Conservation (phyloP, 371 early-diverging fungal species). For the Haplosporangium sp. region DNA sequence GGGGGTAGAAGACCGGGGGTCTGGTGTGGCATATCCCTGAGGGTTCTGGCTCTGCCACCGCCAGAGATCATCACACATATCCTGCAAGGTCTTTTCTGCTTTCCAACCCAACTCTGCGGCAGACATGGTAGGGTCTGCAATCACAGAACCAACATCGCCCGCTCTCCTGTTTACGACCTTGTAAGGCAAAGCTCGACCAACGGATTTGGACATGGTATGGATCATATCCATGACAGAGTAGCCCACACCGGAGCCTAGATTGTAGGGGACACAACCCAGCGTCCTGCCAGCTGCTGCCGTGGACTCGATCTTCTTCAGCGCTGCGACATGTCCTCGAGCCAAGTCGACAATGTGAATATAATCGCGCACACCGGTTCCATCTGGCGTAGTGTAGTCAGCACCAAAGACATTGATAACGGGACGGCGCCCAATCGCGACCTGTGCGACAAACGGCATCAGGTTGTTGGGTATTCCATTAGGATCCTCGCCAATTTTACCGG, state of each 20-base stretch:
- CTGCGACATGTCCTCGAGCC: slow-evolving; percentile 87
- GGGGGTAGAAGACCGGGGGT: slow-evolving; percentile 12
- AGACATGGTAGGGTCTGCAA: slow-evolving; percentile 82
- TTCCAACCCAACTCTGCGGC: slow-evolving; percentile 79
- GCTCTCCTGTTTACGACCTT: slow-evolving; percentile 73
- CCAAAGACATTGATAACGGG: slow-evolving; percentile 86
- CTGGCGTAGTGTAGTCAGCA: slow-evolving; percentile 83
- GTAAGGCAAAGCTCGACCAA: slow-evolving; percentile 75
- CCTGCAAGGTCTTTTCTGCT: slow-evolving; percentile 73
- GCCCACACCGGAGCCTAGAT: slow-evolving; percentile 90
- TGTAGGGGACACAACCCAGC: slow-evolving; percentile 76
- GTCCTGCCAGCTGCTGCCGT: slow-evolving; percentile 7
- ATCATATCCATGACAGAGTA: slow-evolving; percentile 92
- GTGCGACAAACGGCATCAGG: slow-evolving; percentile 88
- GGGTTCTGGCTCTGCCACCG: slow-evolving; percentile 83
- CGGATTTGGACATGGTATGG: slow-evolving; percentile 76
- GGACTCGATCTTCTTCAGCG: slow-evolving; percentile 72
- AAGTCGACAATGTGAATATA: slow-evolving; percentile 93
- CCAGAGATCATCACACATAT: slow-evolving; percentile 93
- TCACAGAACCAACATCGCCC: slow-evolving; percentile 88
- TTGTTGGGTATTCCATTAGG: slow-evolving; percentile 89
- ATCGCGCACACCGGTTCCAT: slow-evolving; percentile 92
- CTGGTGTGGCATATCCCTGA: slow-evolving; percentile 56
- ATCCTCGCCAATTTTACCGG: slow-evolving; percentile 90
- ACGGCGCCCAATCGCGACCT: slow-evolving; percentile 82